Base-by-base conservation (phyloP, 1,284 basidiomycete species). In the Irpex lacteus region DNA sequence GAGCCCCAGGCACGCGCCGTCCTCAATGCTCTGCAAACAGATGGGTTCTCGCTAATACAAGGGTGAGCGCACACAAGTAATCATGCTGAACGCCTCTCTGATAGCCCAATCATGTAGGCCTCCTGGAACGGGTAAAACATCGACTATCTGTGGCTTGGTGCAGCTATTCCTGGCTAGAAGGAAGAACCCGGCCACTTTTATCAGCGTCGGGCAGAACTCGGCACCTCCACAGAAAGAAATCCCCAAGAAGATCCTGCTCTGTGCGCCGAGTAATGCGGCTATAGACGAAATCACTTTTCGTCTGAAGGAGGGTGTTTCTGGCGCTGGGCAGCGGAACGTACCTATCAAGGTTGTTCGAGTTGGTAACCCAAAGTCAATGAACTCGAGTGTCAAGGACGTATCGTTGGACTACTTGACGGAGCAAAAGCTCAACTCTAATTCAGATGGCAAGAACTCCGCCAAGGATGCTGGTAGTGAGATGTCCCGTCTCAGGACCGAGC, bases 101-200 rank as follows among this genome's bases (percentile, higher is more conserved):
- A 38, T 11, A 7, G 13, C 54, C n/a, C 5, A 44, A 11, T 11
- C 34, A n/a, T 58, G 13, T 70, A 96, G 96, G 58, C 98, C 98
- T 34, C 98, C 98, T 1, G 98, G 98, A 68, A 99, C 98, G 0
- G 98, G 98, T 50, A 99, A 99, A 79, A 99, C 98, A 8, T 98
- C 95, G 59, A 99, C 98, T 0, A 99, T 99, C 68, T 94, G 95
- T 70, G 95, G 94, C 18, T 82, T 99, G n/a, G 91, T 98, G 2
- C 90, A 94, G 49, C 87, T 90, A 5, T 96, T 93, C 73, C 76
- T 97, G 47, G 85, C 89, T 0, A 84, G 80, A 58, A 85, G 91
- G 4, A 76, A 81, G 8, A 79, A 78, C 32, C 75, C 82, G 2
- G 72, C 80, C 36, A 82, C 82, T 8, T 72, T 80, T 15, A 84